Base-by-base conservation (phyloP, 352 stramenopile species). In the Aphanomyces cochlioides region DNA sequence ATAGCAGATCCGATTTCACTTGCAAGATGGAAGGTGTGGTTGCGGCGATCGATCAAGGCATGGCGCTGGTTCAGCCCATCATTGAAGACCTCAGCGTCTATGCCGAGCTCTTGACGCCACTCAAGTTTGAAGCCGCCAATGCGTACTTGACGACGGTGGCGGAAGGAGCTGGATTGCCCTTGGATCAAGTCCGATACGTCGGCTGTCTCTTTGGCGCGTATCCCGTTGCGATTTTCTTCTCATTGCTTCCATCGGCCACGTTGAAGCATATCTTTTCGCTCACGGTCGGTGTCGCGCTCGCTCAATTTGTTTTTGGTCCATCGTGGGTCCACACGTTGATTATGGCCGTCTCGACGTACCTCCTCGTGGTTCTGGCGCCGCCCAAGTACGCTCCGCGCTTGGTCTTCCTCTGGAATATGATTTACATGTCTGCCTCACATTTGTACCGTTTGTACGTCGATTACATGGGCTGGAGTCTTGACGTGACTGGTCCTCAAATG, bases 271-370 rank as follows among this genome's bases (percentile, higher is more conserved):
- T 93, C 7, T 95, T 98, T 74, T 91, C 95, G 69, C 90, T 98
- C 47, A 58, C 92, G 28, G 79, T 98, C 21, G 96, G 96, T 47
- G 80, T 97, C 8, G 93, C 88, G 59, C 83, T 98, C 28, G 90
- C 97, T 15, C 95, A 99, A 75, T 98, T 97, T 73, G 96, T 97
- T 12, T 80, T 96, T 72, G 92, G 92, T 47, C 79, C 82, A 0
- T 80, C 84, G n/a, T 99, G 96, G 95, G 88, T 98, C 47, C 95
- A 98, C 78, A 97, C 97, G 61, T 82, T 98, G 37, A 76, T 98
- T 50, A 93, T 92, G 67, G 86, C 89, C 2, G 66, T 93, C 5
- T 66, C 97, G 19, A 96, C 91, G 36, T 99, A 98, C 77, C 66
- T 83, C 17, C 82, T 98, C 64, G 89, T 97, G 69, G 76, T 76